Percentiles rank a stretch among this genome's conserved stretches.
Evolutionary conservation across 768 basidiomycete species (phyloP).

Genomic region (Amanita molliuscula): DNA sequence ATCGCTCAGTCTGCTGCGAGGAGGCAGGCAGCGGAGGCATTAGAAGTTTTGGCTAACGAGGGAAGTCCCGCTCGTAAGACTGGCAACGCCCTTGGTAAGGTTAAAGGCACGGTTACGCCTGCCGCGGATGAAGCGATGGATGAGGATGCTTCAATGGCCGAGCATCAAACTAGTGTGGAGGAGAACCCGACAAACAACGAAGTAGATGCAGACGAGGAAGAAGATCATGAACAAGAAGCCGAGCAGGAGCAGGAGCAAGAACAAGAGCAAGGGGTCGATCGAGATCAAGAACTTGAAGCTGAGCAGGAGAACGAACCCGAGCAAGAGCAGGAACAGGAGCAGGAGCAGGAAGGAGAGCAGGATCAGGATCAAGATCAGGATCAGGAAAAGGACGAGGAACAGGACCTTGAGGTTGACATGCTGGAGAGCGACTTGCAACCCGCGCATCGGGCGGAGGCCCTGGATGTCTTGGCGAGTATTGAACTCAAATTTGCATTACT

Average conservation of each 20-base stretch:
- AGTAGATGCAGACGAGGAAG: constrained; percentile 12
- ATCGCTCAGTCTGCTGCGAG: neutral
- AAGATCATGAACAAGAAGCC: constrained; percentile 15
- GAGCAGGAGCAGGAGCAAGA: constrained; percentile 20
- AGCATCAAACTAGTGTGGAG: neutral
- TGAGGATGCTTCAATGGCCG: neutral
- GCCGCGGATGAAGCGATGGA: neutral
- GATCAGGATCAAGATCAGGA: constrained; percentile 15
- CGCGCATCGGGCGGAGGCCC: constrained; percentile 76
- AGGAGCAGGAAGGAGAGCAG: constrained; percentile 11
- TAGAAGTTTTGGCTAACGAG: constrained; percentile 1
- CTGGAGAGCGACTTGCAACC: constrained; percentile 66
- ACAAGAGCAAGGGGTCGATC: constrained; percentile 22
- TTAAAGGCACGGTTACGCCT: neutral
- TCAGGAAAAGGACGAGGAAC: constrained; percentile 21
- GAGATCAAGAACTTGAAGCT: constrained; percentile 16
- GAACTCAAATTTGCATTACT: constrained; percentile 89
- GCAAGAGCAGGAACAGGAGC: constrained; percentile 29
- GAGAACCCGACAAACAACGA: constrained; percentile 5
- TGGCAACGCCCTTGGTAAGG: neutral
- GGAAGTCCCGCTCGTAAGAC: constrained; percentile 1
- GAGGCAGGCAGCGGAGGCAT: constrained; percentile 3
- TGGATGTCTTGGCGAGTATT: constrained; percentile 80
- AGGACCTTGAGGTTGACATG: constrained; percentile 32
- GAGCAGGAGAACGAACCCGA: constrained; percentile 19